These are phyloP conservation scores for Rhizoctonia solani DNA, from an alignment of 1,284 basidiomycete species.

Conservation along the genomic window DNA sequence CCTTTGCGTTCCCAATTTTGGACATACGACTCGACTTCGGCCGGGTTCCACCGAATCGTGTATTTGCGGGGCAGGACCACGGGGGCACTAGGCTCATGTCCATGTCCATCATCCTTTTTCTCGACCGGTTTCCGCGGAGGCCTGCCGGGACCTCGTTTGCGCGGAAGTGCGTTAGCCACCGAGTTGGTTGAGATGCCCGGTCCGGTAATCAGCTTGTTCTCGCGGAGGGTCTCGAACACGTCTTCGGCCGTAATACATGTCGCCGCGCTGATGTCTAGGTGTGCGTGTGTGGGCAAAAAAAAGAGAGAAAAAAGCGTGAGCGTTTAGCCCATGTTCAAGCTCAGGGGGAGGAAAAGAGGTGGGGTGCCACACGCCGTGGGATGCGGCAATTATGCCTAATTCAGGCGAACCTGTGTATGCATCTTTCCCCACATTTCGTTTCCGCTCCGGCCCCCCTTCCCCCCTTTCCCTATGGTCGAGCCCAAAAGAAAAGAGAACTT, in stretches of 20 bases:
- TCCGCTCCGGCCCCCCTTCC: too few species aligned
- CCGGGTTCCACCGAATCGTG: conserved; percentile 73
- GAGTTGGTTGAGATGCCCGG: conserved; percentile 41
- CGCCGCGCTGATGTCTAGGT: conserved; percentile 77
- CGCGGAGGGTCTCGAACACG: conserved; percentile 75
- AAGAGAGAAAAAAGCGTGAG: not conserved
- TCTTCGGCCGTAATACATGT: conserved; percentile 95
- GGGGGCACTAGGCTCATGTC: conserved; percentile 51
- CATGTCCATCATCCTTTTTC: conserved; percentile 45
- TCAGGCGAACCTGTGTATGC: too few species aligned
- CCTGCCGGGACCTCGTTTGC: conserved; percentile 50
- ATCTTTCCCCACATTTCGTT: too few species aligned
- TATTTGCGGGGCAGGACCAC: conserved; percentile 77
- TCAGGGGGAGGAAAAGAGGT: not conserved
- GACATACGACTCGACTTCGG: conserved; percentile 70
- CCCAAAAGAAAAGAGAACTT: conserved; percentile 41
- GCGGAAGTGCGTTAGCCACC: not conserved
- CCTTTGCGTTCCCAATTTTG: conserved; percentile 78
- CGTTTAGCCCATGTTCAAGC: not conserved
- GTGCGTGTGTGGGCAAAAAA: too few species aligned
- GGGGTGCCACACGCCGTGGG: not conserved
- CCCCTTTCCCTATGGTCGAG: too few species aligned
- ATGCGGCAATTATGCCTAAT: too few species aligned
- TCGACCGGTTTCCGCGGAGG: conserved; percentile 46
- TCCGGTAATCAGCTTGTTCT: conserved; percentile 75